phyloP scores from a whole-genome alignment of 1,284 basidiomycete genomes.

The Sporisorium reilianum region DNA sequence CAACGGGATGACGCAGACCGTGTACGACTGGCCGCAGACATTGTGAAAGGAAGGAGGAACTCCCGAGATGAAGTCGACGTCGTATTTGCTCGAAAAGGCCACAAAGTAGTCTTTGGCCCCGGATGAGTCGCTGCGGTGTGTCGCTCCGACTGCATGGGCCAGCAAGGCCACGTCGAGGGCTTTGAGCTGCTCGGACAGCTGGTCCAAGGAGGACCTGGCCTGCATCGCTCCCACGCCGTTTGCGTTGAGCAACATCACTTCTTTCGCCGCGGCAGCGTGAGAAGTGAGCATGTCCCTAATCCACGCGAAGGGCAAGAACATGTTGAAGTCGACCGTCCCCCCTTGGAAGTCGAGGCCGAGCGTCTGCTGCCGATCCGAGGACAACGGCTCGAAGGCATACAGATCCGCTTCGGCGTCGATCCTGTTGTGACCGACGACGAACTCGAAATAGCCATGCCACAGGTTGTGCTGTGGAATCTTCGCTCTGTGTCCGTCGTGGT shows the following conservation, averaged over 20 bases:
- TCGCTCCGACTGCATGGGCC: constrained; percentile 2
- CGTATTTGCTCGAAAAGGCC: constrained; percentile 39
- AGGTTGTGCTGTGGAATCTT: constrained; percentile 9
- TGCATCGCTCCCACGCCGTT: constrained; percentile 9
- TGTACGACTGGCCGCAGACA: constrained; percentile 11
- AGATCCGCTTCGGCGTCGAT: constrained; percentile 25
- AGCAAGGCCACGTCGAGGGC: constrained; percentile 32
- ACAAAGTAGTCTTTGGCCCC: constrained; percentile 22
- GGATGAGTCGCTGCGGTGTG: neutral
- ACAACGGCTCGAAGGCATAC: constrained; percentile 8
- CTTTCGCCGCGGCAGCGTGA: neutral
- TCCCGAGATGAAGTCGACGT: constrained; percentile 25
- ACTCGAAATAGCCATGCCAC: constrained; percentile 17
- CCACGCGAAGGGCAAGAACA: constrained; percentile 32
- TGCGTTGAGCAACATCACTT: constrained; percentile 28
- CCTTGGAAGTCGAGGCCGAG: constrained; percentile 21
- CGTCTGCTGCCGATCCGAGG: constrained; percentile 8
- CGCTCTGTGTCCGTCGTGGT: neutral
- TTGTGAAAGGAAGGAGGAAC: constrained; percentile 17
- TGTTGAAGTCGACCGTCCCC: constrained; percentile 19
- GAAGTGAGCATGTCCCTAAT: constrained; percentile 26
- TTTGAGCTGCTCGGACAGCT: constrained; percentile 31
- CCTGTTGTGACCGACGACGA: constrained; percentile 15
- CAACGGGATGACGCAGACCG: constrained; percentile 30
- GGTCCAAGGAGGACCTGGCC: constrained; percentile 20